Evolutionary conservation across 2,329 filamentous ascomycete genomes (phyloP).

Genomic region (Lomentospora prolificans): DNA sequence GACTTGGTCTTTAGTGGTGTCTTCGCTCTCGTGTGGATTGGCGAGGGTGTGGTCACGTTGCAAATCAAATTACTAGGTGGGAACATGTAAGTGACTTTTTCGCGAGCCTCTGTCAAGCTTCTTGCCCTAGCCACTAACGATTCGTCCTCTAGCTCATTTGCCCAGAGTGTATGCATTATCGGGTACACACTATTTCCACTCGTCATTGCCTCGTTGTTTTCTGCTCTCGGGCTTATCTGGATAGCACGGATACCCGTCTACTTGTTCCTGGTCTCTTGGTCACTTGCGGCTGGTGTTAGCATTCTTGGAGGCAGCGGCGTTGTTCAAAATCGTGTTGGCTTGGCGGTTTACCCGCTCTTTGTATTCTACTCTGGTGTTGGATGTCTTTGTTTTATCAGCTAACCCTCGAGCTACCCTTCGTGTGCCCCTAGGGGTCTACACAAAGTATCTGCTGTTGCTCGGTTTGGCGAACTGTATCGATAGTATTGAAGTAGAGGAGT

Average conservation of each 20-base stretch:
- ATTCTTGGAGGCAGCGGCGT: constrained; percentile 94
- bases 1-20: constrained; percentile 90
- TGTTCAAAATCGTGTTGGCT: constrained; percentile 83
- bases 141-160: constrained; percentile 64
- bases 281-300: constrained; percentile 87
- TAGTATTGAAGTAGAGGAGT: too few relatives aligned
- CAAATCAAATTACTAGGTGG: constrained; percentile 95
- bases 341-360: constrained; percentile 90
- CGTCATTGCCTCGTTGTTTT: constrained; percentile 84
- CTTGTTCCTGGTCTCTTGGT: constrained; percentile 80
- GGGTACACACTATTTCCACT: constrained; percentile 97
- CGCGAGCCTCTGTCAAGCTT: background rate
- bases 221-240: constrained; percentile 67
- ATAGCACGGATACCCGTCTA: constrained; percentile 87
- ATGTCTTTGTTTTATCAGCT: constrained; percentile 96
- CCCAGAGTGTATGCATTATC: constrained; percentile 95
- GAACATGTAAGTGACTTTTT: constrained; percentile 67
- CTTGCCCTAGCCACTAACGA: background rate
- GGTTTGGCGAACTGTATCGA: too few relatives aligned
- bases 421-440: background rate
- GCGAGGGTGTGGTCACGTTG: constrained; percentile 90
- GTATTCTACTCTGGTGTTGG: constrained; percentile 91
- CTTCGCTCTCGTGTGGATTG: constrained; percentile 94
- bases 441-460: background rate
- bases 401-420: constrained; percentile 17